A percentile compares a stretch with the other conserved stretches of the same genome.
phyloP scores from a whole-genome alignment of 2,329 filamentous ascomycete species.

The Alternaria infectoria region DNA sequence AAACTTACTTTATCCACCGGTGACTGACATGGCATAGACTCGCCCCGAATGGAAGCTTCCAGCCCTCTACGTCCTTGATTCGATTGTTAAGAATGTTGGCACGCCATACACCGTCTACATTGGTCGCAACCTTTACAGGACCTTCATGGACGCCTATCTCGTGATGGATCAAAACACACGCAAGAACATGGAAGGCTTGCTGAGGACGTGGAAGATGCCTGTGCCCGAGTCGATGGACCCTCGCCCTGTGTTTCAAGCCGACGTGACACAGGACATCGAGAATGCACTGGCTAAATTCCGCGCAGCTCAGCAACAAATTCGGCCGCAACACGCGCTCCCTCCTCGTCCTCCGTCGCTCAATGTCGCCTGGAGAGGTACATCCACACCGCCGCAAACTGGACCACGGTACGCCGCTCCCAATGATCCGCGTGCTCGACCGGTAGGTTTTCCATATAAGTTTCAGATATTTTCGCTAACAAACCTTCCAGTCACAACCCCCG shows the following conservation, averaged over 20 bases:
- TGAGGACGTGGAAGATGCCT: constrained; percentile 97
- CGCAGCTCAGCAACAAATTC: constrained; percentile 63
- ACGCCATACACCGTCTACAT: constrained; percentile 97
- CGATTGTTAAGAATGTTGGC: constrained; percentile 97
- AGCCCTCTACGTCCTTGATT: constrained; percentile 96
- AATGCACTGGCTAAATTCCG: constrained; percentile 88
- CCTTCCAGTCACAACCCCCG: constrained; percentile 23
- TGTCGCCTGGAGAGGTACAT: constrained; percentile 71
- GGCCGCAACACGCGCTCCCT: constrained; percentile 50
- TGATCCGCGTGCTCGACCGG: constrained; percentile 46
- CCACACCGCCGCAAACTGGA: constrained; percentile 69
- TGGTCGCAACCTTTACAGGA: constrained; percentile 87
- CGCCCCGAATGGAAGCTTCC: constrained; percentile 88
- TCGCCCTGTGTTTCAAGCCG: constrained; percentile 87
- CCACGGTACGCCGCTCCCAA: constrained; percentile 42
- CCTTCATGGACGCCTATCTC: constrained; percentile 96
- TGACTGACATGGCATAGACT: constrained; percentile 65
- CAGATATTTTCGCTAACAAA: constrained; percentile 6
- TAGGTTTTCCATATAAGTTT: constrained; percentile 17
- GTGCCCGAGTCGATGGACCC: constrained; percentile 92
- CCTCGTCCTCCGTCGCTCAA: constrained; percentile 51
- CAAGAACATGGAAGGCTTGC: constrained; percentile 93
- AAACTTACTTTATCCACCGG: background rate
- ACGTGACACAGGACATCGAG: constrained; percentile 89
- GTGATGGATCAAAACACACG: constrained; percentile 83